These are phyloP conservation scores for Pleoardoris graminearum DNA, from an alignment of 2,329 filamentous ascomycete species.

Conservation along the genomic window DNA sequence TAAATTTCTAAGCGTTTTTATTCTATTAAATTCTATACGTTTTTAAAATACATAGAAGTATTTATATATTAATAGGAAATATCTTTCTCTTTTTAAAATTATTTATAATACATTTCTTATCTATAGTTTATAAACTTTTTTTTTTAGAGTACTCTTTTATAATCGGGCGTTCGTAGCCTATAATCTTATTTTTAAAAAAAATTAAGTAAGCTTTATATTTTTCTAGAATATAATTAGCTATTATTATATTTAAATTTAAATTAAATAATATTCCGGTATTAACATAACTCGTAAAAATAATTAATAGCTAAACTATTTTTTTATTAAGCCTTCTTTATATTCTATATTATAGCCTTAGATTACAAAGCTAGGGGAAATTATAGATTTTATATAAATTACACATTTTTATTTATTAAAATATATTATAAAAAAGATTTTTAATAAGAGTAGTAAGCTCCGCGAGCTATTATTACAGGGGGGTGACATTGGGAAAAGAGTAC, in stretches of 20 bases:
- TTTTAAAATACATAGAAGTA: too few relatives aligned
- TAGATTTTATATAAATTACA: conserved; percentile 35
- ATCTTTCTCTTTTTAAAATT: too few relatives aligned
- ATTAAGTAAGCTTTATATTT: conserved; percentile 40
- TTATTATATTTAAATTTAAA: conserved; percentile 37
- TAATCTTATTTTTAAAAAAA: conserved; percentile 39
- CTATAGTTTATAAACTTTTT: too few relatives aligned
- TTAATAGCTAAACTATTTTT: conserved; percentile 28
- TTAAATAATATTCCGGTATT: conserved; percentile 40
- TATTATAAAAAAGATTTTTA: conserved; percentile 43
- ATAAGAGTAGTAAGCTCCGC: conserved; percentile 41
- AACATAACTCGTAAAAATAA: conserved; percentile 23
- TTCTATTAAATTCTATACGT: too few relatives aligned
- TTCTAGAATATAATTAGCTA: conserved; percentile 37
- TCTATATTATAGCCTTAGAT: conserved; percentile 32
- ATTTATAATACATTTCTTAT: too few relatives aligned
- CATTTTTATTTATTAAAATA: conserved; percentile 44
- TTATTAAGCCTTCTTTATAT: too few relatives aligned
- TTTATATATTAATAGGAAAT: too few relatives aligned
- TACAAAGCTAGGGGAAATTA: conserved; percentile 37
- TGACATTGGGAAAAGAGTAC: too few relatives aligned
- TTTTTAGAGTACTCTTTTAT: neutral
- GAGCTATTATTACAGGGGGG: neutral
- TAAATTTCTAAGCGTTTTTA: too few relatives aligned
- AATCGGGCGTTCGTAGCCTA: conserved; percentile 18